A percentile compares a stretch with the other conserved stretches of the same genome.
Conservation (phyloP, 805 yeast species). For the Myxozyma mucilagina region DNA sequence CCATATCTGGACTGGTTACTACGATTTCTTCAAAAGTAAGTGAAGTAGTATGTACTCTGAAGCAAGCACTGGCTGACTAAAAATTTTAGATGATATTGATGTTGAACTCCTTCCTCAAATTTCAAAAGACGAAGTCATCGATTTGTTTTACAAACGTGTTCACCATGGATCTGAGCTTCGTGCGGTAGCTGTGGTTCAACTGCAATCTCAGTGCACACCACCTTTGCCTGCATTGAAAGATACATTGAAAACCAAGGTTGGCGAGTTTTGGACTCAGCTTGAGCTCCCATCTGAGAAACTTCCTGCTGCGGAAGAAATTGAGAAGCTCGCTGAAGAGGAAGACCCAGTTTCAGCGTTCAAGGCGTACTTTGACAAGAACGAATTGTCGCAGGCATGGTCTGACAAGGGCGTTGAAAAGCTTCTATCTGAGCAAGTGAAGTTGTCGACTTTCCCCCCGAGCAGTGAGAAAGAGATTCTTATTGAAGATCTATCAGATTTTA, state of each 20-base stretch:
- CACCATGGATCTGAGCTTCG: slow-evolving; percentile 41
- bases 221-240: slow-evolving; percentile 12
- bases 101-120: slow-evolving; percentile 57
- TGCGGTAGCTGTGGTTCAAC: slow-evolving; percentile 57
- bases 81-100: slow-evolving; percentile 47
- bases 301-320: slow-evolving; percentile 4
- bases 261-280: slow-evolving; percentile 18
- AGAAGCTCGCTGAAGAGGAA: not conserved
- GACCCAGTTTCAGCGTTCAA: slow-evolving; percentile 9
- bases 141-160: slow-evolving; percentile 54
- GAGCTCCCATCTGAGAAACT: slow-evolving; percentile 17
- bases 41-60: not conserved
- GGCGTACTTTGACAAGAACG: slow-evolving; percentile 4
- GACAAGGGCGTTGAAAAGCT: slow-evolving; percentile 14
- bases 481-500: slow-evolving; percentile 54
- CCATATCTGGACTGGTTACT: slow-evolving; percentile 71
- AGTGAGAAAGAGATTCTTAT: slow-evolving; percentile 38
- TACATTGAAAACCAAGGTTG: slow-evolving; percentile 9
- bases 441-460: slow-evolving; percentile 52
- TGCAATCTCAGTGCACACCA: slow-evolving; percentile 54
- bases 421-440: slow-evolving; percentile 18
- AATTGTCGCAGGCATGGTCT: slow-evolving; percentile 9
- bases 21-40: slow-evolving; percentile 56
- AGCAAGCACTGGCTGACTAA: not conserved
- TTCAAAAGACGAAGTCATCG: slow-evolving; percentile 57